Base-by-base conservation (phyloP, 2,329 filamentous ascomycete species). In the Cladorrhinum sp. region DNA sequence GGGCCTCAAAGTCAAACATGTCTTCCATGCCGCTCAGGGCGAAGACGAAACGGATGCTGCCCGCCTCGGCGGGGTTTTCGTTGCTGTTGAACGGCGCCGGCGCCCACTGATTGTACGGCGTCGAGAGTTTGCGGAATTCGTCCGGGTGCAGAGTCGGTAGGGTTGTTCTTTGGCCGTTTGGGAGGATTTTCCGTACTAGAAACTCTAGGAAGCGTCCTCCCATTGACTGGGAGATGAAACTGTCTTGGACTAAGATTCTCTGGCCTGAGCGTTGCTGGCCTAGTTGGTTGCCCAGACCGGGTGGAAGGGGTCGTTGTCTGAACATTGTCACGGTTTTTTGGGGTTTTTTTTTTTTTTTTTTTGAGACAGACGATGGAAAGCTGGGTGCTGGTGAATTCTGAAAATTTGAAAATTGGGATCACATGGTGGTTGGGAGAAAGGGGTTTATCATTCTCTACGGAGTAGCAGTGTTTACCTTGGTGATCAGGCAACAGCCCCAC, bases 31-130 rank as follows among this genome's bases (percentile, higher is more conserved):
- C 61, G 33, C 18, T 53, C 30, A 61, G 14, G 52, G 26, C 18
- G 30, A 61, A 49, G 12, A 42, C 33, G 48, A 63, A 55, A 14
- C 39, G 55, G 52, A 48, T 57, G 12, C 21, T 9, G 2, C 51
- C 59, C 8, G 42, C 21, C n/a, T 63, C 62, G 51, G n/a, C 6
- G 30, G 30, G 30, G 16, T 60, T 53, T 12, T 5, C 10, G 55
- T 20, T 53, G 26, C 53, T 42, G 62, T 63, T 63, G 59, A 42
- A 63, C 6, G 62, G 62, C 24, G 58, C 14, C 14, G 62, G 62
- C 10, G 62, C 62, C 62, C 62, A 63, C 14, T 61, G 21, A 20
- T 33, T 59, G 55, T 57, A 61, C 2, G 58, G 52, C 16, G 16
- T 46, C 4, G n/a, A 46, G 10, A 46, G 6, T 20, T 46, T 46